Conservation (phyloP, 345 rosid species). For the Acer saccharum region DNA sequence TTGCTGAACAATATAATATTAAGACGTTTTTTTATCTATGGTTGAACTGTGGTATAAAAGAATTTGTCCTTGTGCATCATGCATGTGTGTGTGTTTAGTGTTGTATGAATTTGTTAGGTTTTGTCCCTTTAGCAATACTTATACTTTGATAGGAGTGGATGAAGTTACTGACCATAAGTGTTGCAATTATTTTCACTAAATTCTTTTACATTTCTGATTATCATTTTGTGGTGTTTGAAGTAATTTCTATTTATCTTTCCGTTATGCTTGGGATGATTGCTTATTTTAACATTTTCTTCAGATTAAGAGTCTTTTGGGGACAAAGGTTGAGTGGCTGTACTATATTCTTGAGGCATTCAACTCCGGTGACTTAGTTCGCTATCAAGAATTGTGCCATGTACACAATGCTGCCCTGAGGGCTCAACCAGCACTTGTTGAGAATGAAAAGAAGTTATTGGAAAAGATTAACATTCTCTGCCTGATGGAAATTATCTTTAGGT, state of each 20-base stretch:
- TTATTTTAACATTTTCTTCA: conserved; percentile 35
- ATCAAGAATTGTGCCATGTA: conserved; percentile 84
- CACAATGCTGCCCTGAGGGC: conserved; percentile 79
- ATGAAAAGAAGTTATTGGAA: conserved; percentile 85
- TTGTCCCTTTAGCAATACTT: neutral
- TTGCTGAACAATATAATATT: neutral
- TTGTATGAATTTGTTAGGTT: neutral
- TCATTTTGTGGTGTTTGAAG: conserved; percentile 2
- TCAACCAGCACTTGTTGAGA: conserved; percentile 95
- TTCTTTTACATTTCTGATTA: conserved; percentile 5
- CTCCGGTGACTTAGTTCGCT: conserved; percentile 80
- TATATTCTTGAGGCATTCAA: conserved; percentile 94
- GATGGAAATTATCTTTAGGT: conserved; percentile 99
- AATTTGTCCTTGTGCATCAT: neutral
- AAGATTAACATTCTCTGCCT: conserved; percentile 97
- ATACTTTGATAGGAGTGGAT: neutral
- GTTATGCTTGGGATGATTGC: conserved; percentile 16
- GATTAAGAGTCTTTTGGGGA: conserved; percentile 89
- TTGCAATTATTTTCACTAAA: neutral
- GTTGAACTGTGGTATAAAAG: neutral
- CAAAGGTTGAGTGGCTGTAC: conserved; percentile 95
- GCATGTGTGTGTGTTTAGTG: neutral
- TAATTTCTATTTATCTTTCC: neutral
- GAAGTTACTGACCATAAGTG: neutral
- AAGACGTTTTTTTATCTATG: neutral